A percentile compares a stretch with the other conserved stretches of the same genome.
Conservation (phyloP, 2,329 filamentous ascomycete species). For the Sclerotinia nivalis region DNA sequence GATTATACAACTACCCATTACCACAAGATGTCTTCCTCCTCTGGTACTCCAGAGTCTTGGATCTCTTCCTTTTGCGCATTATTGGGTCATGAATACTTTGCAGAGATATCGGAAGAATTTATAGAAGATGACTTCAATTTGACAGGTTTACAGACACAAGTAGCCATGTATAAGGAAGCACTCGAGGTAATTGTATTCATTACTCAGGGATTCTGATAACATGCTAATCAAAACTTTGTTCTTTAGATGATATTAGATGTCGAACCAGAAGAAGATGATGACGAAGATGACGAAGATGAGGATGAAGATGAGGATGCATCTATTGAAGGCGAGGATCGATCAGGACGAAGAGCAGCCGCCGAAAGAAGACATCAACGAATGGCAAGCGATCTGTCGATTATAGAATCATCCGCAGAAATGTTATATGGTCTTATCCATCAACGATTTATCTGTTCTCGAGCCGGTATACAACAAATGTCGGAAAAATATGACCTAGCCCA, state of each 20-base stretch:
- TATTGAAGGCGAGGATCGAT: conserved; percentile 60
- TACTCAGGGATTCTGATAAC: background rate
- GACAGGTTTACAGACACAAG: conserved; percentile 90
- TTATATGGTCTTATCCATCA: conserved; percentile 98
- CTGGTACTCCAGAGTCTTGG: conserved; percentile 72
- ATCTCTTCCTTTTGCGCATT: conserved; percentile 96
- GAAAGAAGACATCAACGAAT: conserved; percentile 81
- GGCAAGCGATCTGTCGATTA: conserved; percentile 89
- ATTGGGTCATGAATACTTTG: conserved; percentile 97
- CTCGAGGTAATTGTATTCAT: conserved; percentile 62
- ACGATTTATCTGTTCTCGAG: conserved; percentile 94
- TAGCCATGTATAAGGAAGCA: conserved; percentile 98
- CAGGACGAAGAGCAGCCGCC: conserved; percentile 48
- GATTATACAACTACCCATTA: conserved; percentile 5
- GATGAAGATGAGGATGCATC: conserved; percentile 71
- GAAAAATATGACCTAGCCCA: conserved; percentile 98
- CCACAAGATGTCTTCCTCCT: conserved; percentile 40
- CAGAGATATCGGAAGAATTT: conserved; percentile 97
- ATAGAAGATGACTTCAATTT: conserved; percentile 99
- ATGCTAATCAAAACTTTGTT: conserved; percentile 26
- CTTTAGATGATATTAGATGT: conserved; percentile 92
- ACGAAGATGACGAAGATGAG: conserved; percentile 70
- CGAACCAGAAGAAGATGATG: conserved; percentile 91
- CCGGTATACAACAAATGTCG: conserved; percentile 97
- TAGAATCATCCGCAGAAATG: conserved; percentile 97